Percentiles rank a stretch among this genome's conserved stretches.
Conservation (phyloP, 306 rosid species). For the Inga laurina region DNA sequence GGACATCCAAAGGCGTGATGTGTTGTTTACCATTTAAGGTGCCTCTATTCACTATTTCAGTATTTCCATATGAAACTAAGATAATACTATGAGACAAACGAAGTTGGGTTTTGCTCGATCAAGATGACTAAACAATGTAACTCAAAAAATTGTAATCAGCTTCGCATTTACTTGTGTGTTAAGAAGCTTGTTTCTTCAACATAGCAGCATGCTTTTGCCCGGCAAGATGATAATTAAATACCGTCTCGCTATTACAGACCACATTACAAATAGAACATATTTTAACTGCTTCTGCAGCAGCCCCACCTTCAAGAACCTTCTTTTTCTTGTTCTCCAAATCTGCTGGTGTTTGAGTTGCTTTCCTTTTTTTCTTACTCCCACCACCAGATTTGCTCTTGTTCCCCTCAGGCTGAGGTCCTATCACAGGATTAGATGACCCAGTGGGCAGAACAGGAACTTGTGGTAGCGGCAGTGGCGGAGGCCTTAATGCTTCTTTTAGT, state of each 20-base stretch:
- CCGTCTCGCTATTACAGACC: conserved; percentile 49
- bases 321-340: conserved; percentile 48
- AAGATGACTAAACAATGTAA: conserved; percentile 5
- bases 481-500: conserved; percentile 34
- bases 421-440: conserved; percentile 27
- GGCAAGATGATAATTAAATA: conserved; percentile 44
- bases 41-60: background rate
- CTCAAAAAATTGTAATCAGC: conserved; percentile 17
- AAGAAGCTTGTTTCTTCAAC: conserved; percentile 37
- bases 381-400: conserved; percentile 14
- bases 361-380: conserved; percentile 36
- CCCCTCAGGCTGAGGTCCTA: conserved; percentile 35
- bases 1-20: background rate
- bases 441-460: conserved; percentile 28
- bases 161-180: conserved; percentile 11
- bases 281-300: conserved; percentile 42
- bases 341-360: conserved; percentile 33
- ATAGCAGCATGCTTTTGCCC: conserved; percentile 52
- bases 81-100: background rate
- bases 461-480: background rate
- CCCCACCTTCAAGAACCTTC: conserved; percentile 57
- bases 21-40: background rate
- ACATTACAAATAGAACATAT: conserved; percentile 48
- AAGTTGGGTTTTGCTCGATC: background rate
- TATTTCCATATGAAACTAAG: background rate